Conservation (phyloP, 371 early-diverging fungal genomes). For the Apophysomyces elegans region DNA sequence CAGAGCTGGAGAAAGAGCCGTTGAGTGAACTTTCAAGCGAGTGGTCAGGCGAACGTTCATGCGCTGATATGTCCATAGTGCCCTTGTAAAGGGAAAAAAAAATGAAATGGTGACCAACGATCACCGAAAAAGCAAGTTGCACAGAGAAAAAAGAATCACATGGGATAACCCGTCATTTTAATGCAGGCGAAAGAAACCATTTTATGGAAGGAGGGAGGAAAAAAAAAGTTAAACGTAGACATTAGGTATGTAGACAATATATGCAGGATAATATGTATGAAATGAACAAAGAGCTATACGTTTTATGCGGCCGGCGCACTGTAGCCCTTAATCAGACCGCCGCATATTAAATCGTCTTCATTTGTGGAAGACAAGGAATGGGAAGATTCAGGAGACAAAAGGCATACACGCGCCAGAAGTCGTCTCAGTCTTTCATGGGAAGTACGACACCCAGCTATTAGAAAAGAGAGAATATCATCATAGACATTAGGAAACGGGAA, state of each 20-base stretch:
- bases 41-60: too few species aligned
- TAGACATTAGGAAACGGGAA: neutral
- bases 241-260: constrained; percentile 1
- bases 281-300: neutral
- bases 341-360: constrained; percentile 40
- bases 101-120: too few species aligned
- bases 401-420: constrained; percentile 50
- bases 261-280: constrained; percentile 1
- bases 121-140: too few species aligned
- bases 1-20: too few species aligned
- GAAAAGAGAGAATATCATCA: constrained; percentile 2
- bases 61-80: too few species aligned
- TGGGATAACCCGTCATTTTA: neutral
- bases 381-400: constrained; percentile 37
- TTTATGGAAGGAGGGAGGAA: neutral
- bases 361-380: constrained; percentile 21
- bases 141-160: too few species aligned
- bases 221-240: neutral
- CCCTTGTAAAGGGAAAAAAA: too few species aligned
- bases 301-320: constrained; percentile 60
- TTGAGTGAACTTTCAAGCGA: too few species aligned
- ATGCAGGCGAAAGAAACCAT: neutral
- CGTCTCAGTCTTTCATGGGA: constrained; percentile 59
- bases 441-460: constrained; percentile 55
- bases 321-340: constrained; percentile 47